phyloP scores from a whole-genome alignment of 495 filamentous ascomycete species.

The Penicillium tannophilum region DNA sequence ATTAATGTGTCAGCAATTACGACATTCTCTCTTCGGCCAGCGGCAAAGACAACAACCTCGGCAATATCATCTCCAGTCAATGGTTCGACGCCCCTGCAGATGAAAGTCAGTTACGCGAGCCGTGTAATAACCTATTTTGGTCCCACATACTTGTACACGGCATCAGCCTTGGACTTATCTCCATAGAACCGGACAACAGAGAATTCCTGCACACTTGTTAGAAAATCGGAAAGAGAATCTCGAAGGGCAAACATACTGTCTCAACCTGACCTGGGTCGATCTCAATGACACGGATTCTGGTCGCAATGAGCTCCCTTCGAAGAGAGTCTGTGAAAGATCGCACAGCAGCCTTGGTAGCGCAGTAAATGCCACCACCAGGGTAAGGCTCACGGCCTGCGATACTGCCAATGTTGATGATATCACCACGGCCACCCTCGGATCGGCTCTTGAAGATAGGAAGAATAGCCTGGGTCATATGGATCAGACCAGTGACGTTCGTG shows the following conservation, averaged over 20 bases:
- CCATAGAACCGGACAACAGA: constrained; percentile 91
- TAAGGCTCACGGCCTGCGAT: constrained; percentile 94
- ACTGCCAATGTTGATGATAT: constrained; percentile 96
- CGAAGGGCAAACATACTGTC: constrained; percentile 55
- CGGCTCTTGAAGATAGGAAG: constrained; percentile 83
- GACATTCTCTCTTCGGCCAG: constrained; percentile 88
- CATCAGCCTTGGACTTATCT: constrained; percentile 92
- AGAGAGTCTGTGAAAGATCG: constrained; percentile 86
- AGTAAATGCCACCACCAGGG: constrained; percentile 91
- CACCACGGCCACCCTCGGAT: constrained; percentile 75
- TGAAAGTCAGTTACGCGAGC: constrained; percentile 8
- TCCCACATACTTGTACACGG: constrained; percentile 80
- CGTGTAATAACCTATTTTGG: not conserved
- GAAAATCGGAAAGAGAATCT: constrained; percentile 5
- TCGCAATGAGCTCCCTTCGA: constrained; percentile 84
- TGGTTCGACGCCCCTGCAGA: constrained; percentile 77
- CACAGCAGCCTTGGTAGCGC: constrained; percentile 93
- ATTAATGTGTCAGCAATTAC: constrained; percentile 91
- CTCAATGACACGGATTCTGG: constrained; percentile 86
- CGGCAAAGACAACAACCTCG: constrained; percentile 90
- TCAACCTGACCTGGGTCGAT: constrained; percentile 97
- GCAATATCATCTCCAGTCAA: constrained; percentile 94
- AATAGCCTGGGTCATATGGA: constrained; percentile 95
- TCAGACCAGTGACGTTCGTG: constrained; percentile 92
- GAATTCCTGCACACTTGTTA: constrained; percentile 65